Evolutionary conservation across 768 basidiomycete species (phyloP).

Genomic region (Lactarius sanguifluus): DNA sequence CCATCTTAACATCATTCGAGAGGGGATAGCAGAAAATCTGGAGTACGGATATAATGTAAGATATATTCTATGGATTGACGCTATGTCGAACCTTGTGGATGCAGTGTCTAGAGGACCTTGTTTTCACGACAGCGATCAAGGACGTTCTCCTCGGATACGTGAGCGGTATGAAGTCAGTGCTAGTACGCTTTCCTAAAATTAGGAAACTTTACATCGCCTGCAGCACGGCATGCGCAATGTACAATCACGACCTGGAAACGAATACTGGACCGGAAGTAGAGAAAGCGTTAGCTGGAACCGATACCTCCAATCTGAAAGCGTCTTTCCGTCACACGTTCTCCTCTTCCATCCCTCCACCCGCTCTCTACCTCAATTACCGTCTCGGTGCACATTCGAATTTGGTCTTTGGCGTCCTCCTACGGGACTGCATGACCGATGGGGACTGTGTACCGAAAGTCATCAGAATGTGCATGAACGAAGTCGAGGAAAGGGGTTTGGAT

Average conservation of each 20-base stretch:
- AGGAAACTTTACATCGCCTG: constrained; percentile 7
- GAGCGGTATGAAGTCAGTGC: constrained; percentile 71
- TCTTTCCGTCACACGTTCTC: constrained; percentile 61
- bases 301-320: constrained; percentile 56
- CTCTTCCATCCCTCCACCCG: constrained; percentile 66
- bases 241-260: constrained; percentile 61
- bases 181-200: background rate
- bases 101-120: constrained; percentile 79
- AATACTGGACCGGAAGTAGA: constrained; percentile 62
- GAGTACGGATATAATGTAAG: constrained; percentile 74
- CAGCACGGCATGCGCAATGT: constrained; percentile 76
- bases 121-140: constrained; percentile 63
- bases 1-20: constrained; percentile 87
- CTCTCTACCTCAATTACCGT: constrained; percentile 71
- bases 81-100: constrained; percentile 2
- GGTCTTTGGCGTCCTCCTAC: constrained; percentile 84
- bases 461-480: constrained; percentile 74
- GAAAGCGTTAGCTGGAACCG: constrained; percentile 67
- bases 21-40: constrained; percentile 77
- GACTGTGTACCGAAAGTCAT: constrained; percentile 76
- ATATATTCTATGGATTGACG: background rate
- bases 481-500: constrained; percentile 77
- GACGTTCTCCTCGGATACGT: constrained; percentile 66
- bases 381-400: constrained; percentile 86
- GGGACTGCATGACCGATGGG: constrained; percentile 88